Evolutionary conservation across 1,139 yeast genomes (phyloP), one percentile per base, ranked within the genome.

Genomic region (Scheffersomyces insectosa): DNA sequence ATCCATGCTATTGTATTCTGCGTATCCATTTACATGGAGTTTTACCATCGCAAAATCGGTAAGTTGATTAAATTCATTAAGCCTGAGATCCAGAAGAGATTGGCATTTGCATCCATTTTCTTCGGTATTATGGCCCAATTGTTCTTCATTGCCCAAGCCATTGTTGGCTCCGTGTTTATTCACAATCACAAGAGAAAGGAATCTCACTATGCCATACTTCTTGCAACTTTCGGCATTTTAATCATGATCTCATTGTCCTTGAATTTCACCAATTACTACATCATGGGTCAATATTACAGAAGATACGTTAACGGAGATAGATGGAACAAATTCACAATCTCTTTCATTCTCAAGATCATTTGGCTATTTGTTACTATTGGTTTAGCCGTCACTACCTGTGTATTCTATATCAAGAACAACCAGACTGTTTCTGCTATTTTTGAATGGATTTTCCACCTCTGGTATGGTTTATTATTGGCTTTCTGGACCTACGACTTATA

Each of bases 401-500:
- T 57, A 4, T 62, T 59, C 39, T 65, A 63, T 44, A 68, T 63
- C 42, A 47, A 47, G 32, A 42, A 30, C 7, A 42, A 42, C 33
- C 35, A 47, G 13, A 38, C 50, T 46, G 42, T 56, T 33, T 60
- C 68, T 28, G 62, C 67, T n/a, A 42, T 56, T 5, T 58, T 67
- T 39, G 72, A 67, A 51, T 67, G 72, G 72, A 50, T 54, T 30
- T 65, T 66, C 57, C 68, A 66, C 46, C 63, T 66, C 50, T 66
- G 71, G 71, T 67, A 67, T 47, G 71, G 72, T 4, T 49, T 66
- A 33, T 55, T 66, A 41, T 52, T 67, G 45, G 65, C 66, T 7
- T 61, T 66, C 52, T 67, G 72, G 72, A 61, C 71, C 39, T 63
- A 65, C 47, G 72, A 66, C 47, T 60, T 66, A 40, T 61, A 66